Percentiles rank a stretch among this genome's conserved stretches.
Evolutionary conservation across 1,284 basidiomycete genomes (phyloP).

Genomic region (Ganoderma lingzhi): DNA sequence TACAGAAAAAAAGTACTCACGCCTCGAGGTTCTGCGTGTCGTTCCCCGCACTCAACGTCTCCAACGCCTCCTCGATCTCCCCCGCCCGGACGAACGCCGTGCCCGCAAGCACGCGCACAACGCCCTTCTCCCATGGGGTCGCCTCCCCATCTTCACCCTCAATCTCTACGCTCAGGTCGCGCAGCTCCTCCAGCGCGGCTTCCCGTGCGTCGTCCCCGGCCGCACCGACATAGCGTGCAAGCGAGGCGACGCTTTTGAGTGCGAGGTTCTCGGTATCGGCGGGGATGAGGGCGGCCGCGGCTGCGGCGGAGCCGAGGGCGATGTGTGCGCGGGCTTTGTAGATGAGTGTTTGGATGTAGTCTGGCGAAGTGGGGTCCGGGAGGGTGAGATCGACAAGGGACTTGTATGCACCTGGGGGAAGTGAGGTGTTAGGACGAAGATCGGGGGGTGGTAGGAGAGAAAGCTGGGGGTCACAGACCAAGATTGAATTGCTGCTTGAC

Average conservation of each 20-base stretch:
- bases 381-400: slow-evolving; percentile 59
- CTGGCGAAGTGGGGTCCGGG: slow-evolving; percentile 68
- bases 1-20: slow-evolving; percentile 56
- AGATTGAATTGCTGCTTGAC: slow-evolving; percentile 88
- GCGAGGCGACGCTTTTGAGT: slow-evolving; percentile 73
- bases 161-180: slow-evolving; percentile 87
- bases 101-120: slow-evolving; percentile 82
- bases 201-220: slow-evolving; percentile 50
- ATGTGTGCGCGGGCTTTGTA: slow-evolving; percentile 89
- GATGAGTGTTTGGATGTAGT: slow-evolving; percentile 71
- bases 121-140: slow-evolving; percentile 68
- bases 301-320: slow-evolving; percentile 71
- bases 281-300: slow-evolving; percentile 64
- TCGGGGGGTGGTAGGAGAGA: neutral
- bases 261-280: slow-evolving; percentile 69
- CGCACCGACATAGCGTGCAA: slow-evolving; percentile 72
- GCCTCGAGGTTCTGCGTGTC: slow-evolving; percentile 86
- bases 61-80: slow-evolving; percentile 91
- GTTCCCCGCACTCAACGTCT: slow-evolving; percentile 78
- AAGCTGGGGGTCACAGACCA: slow-evolving; percentile 51
- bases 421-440: slow-evolving; percentile 20
- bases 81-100: slow-evolving; percentile 86
- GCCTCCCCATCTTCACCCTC: slow-evolving; percentile 80
- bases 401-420: slow-evolving; percentile 68
- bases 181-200: slow-evolving; percentile 78